phyloP scores from a whole-genome alignment of 306 rosid genomes.

The Betula pendula region DNA sequence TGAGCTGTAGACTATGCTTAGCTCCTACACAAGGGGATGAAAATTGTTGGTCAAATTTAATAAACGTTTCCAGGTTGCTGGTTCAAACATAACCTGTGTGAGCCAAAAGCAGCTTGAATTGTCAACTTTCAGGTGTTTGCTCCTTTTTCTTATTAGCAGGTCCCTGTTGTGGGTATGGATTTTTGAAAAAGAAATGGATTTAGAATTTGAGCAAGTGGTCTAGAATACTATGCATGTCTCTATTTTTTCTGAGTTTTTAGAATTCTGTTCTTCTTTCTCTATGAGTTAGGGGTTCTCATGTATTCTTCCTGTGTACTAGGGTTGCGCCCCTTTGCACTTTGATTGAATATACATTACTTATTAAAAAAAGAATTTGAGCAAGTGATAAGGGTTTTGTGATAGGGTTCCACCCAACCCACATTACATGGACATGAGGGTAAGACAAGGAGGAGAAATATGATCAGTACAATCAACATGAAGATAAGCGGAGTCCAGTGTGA shows the following conservation, averaged over 20 bases:
- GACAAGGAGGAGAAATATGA: too few relatives aligned
- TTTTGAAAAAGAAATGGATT: constrained; percentile 1
- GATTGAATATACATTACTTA: too few relatives aligned
- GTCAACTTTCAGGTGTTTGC: background rate
- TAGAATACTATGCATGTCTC: too few relatives aligned
- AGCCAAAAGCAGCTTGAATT: constrained; percentile 10
- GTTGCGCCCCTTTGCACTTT: too few relatives aligned
- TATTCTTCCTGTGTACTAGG: too few relatives aligned
- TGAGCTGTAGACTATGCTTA: background rate
- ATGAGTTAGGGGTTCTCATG: too few relatives aligned
- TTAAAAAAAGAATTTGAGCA: background rate
- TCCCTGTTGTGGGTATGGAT: constrained; percentile 1
- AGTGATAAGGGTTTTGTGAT: constrained; percentile 6
- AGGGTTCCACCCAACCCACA: too few relatives aligned
- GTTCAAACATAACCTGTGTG: background rate
- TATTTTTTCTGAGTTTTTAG: too few relatives aligned
- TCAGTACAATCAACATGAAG: too few relatives aligned
- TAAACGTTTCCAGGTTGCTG: background rate
- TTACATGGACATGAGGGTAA: too few relatives aligned
- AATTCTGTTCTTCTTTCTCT: too few relatives aligned
- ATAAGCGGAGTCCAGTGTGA: too few relatives aligned
- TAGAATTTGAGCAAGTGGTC: constrained; percentile 7
- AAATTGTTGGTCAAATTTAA: background rate
- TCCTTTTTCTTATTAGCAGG: background rate
- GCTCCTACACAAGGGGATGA: background rate